These are phyloP conservation scores for Ramalina peruviana DNA, from an alignment of 495 filamentous ascomycete species.

Conservation along the genomic window DNA sequence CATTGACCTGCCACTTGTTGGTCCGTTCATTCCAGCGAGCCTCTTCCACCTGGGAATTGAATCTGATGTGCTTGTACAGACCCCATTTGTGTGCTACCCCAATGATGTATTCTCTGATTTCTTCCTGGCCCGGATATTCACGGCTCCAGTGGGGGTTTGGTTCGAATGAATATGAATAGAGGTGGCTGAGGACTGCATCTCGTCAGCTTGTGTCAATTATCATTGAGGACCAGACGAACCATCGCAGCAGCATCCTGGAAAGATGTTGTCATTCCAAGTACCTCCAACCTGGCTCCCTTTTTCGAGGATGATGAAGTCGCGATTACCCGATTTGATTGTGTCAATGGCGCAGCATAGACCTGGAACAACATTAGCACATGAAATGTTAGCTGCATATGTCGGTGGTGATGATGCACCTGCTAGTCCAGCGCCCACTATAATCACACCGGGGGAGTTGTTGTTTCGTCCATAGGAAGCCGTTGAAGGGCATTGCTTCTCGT, in stretches of 20 bases:
- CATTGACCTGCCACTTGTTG: conserved; percentile 39
- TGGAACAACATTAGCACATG: not conserved
- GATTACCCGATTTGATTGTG: conserved; percentile 36
- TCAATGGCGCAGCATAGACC: conserved; percentile 43
- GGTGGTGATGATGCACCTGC: conserved; percentile 23
- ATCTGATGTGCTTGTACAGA: conserved; percentile 32
- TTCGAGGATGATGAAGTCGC: conserved; percentile 42
- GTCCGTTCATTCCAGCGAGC: conserved; percentile 41
- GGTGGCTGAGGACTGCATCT: conserved; percentile 26
- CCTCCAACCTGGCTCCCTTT: conserved; percentile 39
- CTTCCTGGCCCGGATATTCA: conserved; percentile 49
- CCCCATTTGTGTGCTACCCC: not conserved
- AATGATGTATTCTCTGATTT: conserved; percentile 34
- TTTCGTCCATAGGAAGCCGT: conserved; percentile 1
- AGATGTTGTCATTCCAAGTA: conserved; percentile 42
- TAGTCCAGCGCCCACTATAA: conserved; percentile 30
- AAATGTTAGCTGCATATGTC: not conserved
- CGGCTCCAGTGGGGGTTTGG: conserved; percentile 50
- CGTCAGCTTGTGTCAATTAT: not conserved
- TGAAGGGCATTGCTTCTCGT: too few relatives aligned
- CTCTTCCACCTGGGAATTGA: conserved; percentile 36
- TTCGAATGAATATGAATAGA: conserved; percentile 56
- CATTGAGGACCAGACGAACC: conserved; percentile 14
- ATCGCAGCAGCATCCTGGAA: conserved; percentile 41
- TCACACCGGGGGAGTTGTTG: conserved; percentile 23